Conservation (phyloP, 768 basidiomycete genomes). For the Hortiboletus campestris region DNA sequence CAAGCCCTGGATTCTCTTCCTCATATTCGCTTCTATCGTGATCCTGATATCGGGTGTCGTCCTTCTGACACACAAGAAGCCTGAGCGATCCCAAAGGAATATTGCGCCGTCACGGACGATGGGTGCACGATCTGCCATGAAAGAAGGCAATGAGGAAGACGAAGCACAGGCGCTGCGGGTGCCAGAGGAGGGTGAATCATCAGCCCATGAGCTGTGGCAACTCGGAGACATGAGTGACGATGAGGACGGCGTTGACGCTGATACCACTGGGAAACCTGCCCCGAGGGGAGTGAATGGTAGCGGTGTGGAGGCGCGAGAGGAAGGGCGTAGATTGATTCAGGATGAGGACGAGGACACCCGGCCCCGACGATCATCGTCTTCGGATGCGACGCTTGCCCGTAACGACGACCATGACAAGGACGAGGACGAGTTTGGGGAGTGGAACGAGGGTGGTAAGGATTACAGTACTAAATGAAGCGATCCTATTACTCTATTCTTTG, state of each 20-base stretch:
- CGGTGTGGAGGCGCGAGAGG: slow-evolving; percentile 22
- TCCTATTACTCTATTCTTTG: too few relatives aligned
- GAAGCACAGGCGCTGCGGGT: slow-evolving; percentile 39
- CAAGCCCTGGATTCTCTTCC: slow-evolving; percentile 82
- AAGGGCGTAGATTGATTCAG: slow-evolving; percentile 44
- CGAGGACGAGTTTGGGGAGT: slow-evolving; percentile 37
- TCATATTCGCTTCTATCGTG: slow-evolving; percentile 83
- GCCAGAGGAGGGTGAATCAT: slow-evolving; percentile 39
- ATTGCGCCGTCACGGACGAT: slow-evolving; percentile 26
- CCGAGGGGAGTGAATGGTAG: slow-evolving; percentile 17
- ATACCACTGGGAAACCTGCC: slow-evolving; percentile 34
- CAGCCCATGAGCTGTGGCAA: slow-evolving; percentile 52
- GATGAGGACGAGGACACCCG: slow-evolving; percentile 33
- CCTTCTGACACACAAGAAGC: slow-evolving; percentile 91
- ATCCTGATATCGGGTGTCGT: slow-evolving; percentile 90
- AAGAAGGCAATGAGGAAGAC: slow-evolving; percentile 30
- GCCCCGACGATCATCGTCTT: slow-evolving; percentile 36
- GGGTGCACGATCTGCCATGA: slow-evolving; percentile 26
- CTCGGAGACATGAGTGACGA: slow-evolving; percentile 73
- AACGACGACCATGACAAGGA: slow-evolving; percentile 12
- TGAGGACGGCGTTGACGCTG: slow-evolving; percentile 47
- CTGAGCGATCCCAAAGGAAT: slow-evolving; percentile 45
- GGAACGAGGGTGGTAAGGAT: slow-evolving; percentile 20
- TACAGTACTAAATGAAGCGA: background rate
- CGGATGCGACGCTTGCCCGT: slow-evolving; percentile 35